Percentiles rank a stretch among this genome's conserved stretches.
These are phyloP conservation scores for Pestalotiopsis sp. DNA, from an alignment of 2,329 filamentous ascomycete species.

Conservation along the genomic window DNA sequence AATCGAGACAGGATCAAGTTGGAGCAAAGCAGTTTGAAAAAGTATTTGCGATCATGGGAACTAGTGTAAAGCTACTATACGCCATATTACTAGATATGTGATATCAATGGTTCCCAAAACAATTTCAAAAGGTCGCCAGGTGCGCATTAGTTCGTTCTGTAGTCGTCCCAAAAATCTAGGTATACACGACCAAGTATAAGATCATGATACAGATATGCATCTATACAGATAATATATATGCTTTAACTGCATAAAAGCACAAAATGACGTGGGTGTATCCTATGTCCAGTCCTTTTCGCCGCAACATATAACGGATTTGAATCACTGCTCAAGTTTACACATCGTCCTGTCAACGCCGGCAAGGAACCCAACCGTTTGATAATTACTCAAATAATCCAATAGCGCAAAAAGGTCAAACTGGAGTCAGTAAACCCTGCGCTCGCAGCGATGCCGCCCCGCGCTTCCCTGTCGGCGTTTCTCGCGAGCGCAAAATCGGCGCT, in stretches of 20 bases:
- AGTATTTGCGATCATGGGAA: not conserved
- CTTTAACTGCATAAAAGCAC: not conserved
- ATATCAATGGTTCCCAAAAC: no score
- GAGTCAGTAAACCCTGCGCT: not conserved
- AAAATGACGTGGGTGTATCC: not conserved
- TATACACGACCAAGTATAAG: not conserved
- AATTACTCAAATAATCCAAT: not conserved
- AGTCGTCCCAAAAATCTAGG: not conserved
- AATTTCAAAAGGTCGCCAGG: no score
- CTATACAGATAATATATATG: not conserved
- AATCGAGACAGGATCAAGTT: not conserved
- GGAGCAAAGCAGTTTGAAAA: not conserved
- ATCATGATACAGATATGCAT: not conserved
- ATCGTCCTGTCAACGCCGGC: not conserved
- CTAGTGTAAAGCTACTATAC: not conserved
- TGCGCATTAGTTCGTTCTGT: not conserved
- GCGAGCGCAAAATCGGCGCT: conserved; percentile 50
- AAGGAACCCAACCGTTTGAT: no score
- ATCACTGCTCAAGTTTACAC: not conserved
- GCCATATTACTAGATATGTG: not conserved
- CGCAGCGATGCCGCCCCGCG: conserved; percentile 18
- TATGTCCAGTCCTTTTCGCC: no score
- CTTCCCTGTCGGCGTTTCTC: conserved; percentile 53
- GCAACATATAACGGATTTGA: no score
- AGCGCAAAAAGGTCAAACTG: not conserved